Evolutionary conservation across 1,284 basidiomycete species (phyloP), one percentile per base, ranked within the genome.

Genomic region (Porogramme epimiltina): DNA sequence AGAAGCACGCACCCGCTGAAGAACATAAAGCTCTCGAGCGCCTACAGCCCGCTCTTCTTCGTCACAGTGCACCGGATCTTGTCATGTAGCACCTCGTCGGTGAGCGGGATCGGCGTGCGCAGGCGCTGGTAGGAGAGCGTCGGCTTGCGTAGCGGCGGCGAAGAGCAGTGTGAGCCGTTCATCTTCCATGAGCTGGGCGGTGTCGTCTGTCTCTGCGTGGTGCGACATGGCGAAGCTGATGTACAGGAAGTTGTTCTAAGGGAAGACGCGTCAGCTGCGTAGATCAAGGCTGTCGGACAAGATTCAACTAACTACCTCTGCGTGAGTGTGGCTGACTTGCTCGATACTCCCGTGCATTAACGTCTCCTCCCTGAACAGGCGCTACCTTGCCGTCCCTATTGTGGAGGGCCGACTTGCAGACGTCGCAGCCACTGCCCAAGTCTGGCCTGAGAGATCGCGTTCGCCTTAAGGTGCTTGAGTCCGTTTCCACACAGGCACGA

Each of bases 201-300:
- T 83, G 44, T 89, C 81, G 49, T 85, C 81, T 44, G 75, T 74
- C 50, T 77, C 69, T 16, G 87, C 91, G 69, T 97, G 98, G 70
- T 98, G 96, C 9, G 81, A 80, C 90, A 97, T 94, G 47, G 97
- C 97, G 70, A 99, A 99, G 76, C 98, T 95, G 63, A 98, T 95
- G 72, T 99, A 99, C 47, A 98, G 84, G 68, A 96, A 73, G 49
- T 89, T 89, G 67, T 95, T 91, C 85, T 93, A 31, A 33, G 3
- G 5, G 16, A 15, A 15, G 5, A 24, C 36, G 9, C 23, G 28
- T 54, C 20, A 47, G 18, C 10, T 23, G 19, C 23, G 53, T 25
- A 18, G 41, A 42, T 28, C 23, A 34, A 4, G 44, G 22, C 16
- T 31, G 28, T 6, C 28, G 13, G 28, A 19, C 3, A 9, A 50